Evolutionary conservation across 345 rosid genomes (phyloP).

Genomic region (Pugionium dolabratum): DNA sequence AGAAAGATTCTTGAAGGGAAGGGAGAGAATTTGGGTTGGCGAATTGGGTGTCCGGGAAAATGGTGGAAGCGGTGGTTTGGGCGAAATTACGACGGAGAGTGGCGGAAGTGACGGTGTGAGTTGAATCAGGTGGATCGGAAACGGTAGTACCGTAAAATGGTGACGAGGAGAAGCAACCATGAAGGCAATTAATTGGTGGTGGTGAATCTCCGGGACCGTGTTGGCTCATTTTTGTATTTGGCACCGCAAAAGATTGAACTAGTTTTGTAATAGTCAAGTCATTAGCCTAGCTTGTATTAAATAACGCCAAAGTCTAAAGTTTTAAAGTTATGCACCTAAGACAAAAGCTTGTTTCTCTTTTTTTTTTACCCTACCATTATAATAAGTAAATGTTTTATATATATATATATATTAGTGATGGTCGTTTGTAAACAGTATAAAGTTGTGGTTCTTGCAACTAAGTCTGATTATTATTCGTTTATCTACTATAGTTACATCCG

Average conservation of each 20-base stretch:
- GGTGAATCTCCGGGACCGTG: slow-evolving; percentile 48
- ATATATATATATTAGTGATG: no score
- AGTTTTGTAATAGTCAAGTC: slow-evolving; percentile 19
- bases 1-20: slow-evolving; percentile 58
- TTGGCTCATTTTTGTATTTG: slow-evolving; percentile 40
- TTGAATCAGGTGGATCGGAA: slow-evolving; percentile 40
- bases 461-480: no score
- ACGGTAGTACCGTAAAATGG: slow-evolving; percentile 32
- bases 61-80: slow-evolving; percentile 55
- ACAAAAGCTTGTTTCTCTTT: slow-evolving; percentile 31
- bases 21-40: slow-evolving; percentile 84
- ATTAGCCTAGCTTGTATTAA: slow-evolving; percentile 18
- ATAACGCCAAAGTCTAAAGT: slow-evolving; percentile 23
- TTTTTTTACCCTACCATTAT: background rate
- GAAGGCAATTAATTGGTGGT: slow-evolving; percentile 46
- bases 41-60: slow-evolving; percentile 73
- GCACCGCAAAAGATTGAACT: background rate
- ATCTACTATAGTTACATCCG: no score
- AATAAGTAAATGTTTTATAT: background rate
- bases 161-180: slow-evolving; percentile 65
- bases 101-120: slow-evolving; percentile 53
- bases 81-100: slow-evolving; percentile 66
- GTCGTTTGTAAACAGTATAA: no score
- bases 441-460: no score
- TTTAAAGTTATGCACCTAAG: slow-evolving; percentile 27